Base-by-base conservation (phyloP, 305 asterid genomes). In the Solanum hybrid region DNA sequence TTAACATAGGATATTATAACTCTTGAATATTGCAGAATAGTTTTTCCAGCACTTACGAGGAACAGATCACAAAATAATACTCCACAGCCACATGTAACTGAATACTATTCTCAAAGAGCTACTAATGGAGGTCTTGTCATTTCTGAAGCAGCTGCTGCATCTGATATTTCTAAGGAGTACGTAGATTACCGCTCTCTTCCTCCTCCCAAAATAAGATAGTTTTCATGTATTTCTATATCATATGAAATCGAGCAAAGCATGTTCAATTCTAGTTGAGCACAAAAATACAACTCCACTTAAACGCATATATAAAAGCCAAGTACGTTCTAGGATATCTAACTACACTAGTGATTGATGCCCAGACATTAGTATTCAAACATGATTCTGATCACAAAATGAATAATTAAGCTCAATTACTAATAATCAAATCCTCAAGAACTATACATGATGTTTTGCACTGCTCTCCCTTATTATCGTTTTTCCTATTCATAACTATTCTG, bases 111-210 rank as follows among this genome's bases (percentile, higher is more conserved):
- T 61, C 91, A 87, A 87, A 45, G 91, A 34, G 72, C 87, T 87
- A 90, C 91, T 10, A 36, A 80, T 20, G 90, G 90, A 3, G 91
- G 90, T 3, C 89, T 90, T 20, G 36, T 87, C 79, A 79, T 90
- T 87, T 86, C 90, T 29, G 91, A 90, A 88, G 91, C 90, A 34
- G 79, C 32, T 90, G 90, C 75, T 20, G 88, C 87, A 17, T 76
- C 89, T 4, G 91, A 87, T 87, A 79, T 79, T 51, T 86, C 91
- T 29, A 73, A 73, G 22, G 34, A 73, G 79, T 73, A 73, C 36
- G 79, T 73, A 73, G 79, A 24, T 10, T 26, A 26, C 70, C 78
- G 20, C 10, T 73, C 79, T 73, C 36, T 27, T 73, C n/a, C 34
- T 73, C 79, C 79, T 73, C 79, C 79, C 36, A 73, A 73, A 12